phyloP scores from a whole-genome alignment of 257 asterid genomes.

The Echites panduratus region DNA sequence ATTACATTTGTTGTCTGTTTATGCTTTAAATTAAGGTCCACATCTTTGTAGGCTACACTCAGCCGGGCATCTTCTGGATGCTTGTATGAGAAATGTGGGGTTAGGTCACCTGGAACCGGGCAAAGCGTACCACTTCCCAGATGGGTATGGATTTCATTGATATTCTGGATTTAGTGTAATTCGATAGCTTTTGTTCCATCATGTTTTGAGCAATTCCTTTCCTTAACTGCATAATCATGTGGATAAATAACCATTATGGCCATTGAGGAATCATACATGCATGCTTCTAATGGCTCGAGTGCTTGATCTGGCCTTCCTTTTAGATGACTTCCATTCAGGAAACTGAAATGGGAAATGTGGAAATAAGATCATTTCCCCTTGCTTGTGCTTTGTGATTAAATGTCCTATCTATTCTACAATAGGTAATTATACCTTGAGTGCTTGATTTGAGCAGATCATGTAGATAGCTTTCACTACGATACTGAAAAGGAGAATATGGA shows the following conservation, averaged over 20 bases:
- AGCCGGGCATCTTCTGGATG: slow-evolving; percentile 81
- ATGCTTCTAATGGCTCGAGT: neutral
- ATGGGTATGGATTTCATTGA: slow-evolving; percentile 43
- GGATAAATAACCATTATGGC: neutral
- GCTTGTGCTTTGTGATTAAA: neutral
- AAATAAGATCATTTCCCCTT: neutral
- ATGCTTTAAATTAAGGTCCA: neutral
- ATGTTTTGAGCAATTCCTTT: slow-evolving; percentile 1
- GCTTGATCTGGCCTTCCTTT: neutral
- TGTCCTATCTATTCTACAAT: neutral
- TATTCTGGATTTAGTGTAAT: neutral
- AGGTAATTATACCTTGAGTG: neutral
- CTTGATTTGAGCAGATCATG: neutral
- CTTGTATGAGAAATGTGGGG: slow-evolving; percentile 62
- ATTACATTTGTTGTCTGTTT: neutral
- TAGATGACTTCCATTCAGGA: neutral
- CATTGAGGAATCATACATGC: neutral
- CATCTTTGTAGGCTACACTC: slow-evolving; percentile 58
- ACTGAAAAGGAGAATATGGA: neutral
- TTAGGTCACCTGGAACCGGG: slow-evolving; percentile 67
- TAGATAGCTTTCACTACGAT: neutral
- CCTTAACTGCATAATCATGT: neutral
- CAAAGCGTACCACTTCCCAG: slow-evolving; percentile 74
- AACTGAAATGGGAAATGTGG: neutral
- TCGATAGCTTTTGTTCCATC: neutral